Conservation (phyloP, 2,329 filamentous ascomycete species). For the Calonectria honghensis region DNA sequence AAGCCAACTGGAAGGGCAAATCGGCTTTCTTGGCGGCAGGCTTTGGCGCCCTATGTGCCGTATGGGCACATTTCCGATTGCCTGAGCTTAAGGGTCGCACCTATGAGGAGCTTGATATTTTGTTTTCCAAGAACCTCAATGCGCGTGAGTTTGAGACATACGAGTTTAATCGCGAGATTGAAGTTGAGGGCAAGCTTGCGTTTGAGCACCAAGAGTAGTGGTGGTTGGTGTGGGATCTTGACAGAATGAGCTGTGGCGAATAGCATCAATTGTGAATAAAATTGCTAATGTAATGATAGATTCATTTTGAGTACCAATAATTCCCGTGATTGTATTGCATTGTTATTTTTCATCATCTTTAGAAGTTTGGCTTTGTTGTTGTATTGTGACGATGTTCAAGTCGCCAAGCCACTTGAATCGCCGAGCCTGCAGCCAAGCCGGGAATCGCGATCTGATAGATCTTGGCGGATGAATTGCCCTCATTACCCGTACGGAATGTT, state of each 20-base stretch:
- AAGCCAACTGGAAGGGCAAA: conserved; percentile 58
- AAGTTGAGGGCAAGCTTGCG: conserved; percentile 7
- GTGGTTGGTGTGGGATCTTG: neutral
- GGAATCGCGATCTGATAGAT: conserved; percentile 4
- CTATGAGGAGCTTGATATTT: conserved; percentile 56
- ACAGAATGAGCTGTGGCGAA: neutral
- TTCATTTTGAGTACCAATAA: neutral
- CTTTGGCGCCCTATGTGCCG: conserved; percentile 46
- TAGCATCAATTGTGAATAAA: neutral
- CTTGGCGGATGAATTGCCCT: neutral
- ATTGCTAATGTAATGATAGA: neutral
- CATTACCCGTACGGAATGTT: neutral
- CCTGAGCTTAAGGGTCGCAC: conserved; percentile 58
- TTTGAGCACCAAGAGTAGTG: conserved; percentile 18
- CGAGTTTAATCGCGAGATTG: conserved; percentile 6
- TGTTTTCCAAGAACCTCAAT: conserved; percentile 49
- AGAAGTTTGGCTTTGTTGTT: no score
- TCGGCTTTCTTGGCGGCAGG: conserved; percentile 56
- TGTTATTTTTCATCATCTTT: neutral
- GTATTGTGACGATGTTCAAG: no score
- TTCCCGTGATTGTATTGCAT: neutral
- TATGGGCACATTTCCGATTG: conserved; percentile 57
- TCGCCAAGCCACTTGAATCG: conserved; percentile 26
- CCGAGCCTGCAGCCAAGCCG: conserved; percentile 16
- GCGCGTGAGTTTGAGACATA: neutral